These are phyloP conservation scores for Alternaria atra DNA, from an alignment of 2,329 filamentous ascomycete genomes.

Conservation along the genomic window DNA sequence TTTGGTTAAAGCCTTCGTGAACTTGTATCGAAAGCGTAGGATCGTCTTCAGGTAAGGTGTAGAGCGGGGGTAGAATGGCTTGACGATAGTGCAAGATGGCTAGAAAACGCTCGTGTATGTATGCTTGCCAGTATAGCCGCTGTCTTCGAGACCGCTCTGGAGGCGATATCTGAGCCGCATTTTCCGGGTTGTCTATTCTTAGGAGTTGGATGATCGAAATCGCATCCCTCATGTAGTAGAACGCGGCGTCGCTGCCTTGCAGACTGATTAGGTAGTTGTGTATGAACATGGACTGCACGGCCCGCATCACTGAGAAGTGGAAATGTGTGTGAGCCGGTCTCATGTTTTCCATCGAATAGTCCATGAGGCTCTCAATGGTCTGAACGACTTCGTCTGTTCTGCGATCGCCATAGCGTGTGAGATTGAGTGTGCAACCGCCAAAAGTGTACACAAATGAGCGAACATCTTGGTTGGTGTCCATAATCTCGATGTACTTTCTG, in stretches of 20 bases:
- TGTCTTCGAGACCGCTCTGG: constrained; percentile 56
- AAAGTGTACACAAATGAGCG: constrained; percentile 57
- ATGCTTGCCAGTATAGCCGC: constrained; percentile 65
- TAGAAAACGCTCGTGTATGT: constrained; percentile 66
- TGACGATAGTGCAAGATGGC: constrained; percentile 61
- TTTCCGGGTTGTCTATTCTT: constrained; percentile 53
- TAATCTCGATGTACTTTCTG: constrained; percentile 44
- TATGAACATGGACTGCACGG: constrained; percentile 63
- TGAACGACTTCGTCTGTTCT: constrained; percentile 44
- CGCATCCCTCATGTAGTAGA: constrained; percentile 61
- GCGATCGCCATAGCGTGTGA: constrained; percentile 49
- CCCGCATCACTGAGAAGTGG: constrained; percentile 55
- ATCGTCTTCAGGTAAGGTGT: constrained; percentile 53
- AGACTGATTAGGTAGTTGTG: constrained; percentile 63
- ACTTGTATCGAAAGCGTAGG: constrained; percentile 50
- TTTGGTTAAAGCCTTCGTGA: constrained; percentile 56
- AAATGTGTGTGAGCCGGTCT: constrained; percentile 52
- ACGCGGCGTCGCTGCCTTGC: constrained; percentile 59
- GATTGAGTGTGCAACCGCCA: constrained; percentile 57
- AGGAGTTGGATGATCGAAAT: constrained; percentile 52
- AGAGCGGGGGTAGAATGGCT: constrained; percentile 52
- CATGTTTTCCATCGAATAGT: constrained; percentile 49
- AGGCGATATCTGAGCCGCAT: constrained; percentile 41
- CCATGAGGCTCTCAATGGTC: constrained; percentile 47
- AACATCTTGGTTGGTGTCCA: constrained; percentile 52